phyloP scores from a whole-genome alignment of 129 eudicot genomes.

The Centaurea solstitialis region DNA sequence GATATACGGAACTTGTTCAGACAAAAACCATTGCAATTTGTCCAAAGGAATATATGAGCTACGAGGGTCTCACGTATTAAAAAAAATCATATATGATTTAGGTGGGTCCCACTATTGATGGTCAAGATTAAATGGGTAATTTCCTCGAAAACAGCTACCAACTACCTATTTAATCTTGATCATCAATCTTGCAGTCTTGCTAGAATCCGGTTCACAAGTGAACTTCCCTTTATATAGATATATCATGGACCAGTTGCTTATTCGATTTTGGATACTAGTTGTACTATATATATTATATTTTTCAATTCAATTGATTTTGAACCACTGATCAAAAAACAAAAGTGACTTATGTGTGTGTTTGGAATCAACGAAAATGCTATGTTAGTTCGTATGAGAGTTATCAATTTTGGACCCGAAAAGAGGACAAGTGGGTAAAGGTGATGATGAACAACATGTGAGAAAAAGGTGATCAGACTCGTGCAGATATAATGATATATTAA shows the following conservation, averaged over 20 bases:
- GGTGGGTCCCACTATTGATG: no score
- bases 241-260: background rate
- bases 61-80: no score
- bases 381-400: background rate
- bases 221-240: no score
- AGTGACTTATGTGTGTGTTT: slow-evolving; percentile 15
- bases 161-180: no score
- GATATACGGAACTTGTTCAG: no score
- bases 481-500: background rate
- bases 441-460: background rate
- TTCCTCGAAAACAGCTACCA: no score
- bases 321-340: background rate
- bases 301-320: background rate
- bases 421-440: slow-evolving; percentile 3
- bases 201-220: no score
- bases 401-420: background rate
- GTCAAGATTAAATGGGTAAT: no score
- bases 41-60: no score
- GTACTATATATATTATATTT: background rate
- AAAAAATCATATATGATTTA: no score
- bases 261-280: background rate
- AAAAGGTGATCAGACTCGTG: background rate
- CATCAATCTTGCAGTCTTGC: no score
- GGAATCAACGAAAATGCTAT: background rate
- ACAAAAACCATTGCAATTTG: no score